Evolutionary conservation across 139 green algal species (phyloP), one percentile per base, ranked within the genome.

Genomic region (Trebouxia sp.): DNA sequence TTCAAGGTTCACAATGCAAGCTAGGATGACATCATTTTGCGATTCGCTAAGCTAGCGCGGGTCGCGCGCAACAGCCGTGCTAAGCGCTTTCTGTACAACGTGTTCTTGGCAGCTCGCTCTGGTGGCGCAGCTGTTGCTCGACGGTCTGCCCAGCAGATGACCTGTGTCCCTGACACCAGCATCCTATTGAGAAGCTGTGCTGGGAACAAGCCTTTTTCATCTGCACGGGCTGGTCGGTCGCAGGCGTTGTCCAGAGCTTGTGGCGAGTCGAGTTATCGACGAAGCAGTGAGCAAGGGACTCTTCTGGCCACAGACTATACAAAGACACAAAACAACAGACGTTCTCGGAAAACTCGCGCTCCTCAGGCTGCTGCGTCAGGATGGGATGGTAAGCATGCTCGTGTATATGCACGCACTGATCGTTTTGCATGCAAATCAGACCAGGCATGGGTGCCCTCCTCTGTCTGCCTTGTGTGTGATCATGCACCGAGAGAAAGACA

Each of bases 1-100:
- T 65, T 65, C 55, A 32, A 65, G 55, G 55, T 65, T 65, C 55
- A 38, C 55, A 38, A n/a, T n/a, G n/a, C n/a, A n/a, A n/a, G 55
- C 24, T 17, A 65, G 24, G 55, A 65, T 65, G 32, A 65, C 55
- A 24, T 30, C 55, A 65, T 26, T 72, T 72, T 0, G 2, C 62
- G 43, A 8, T 17, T 14, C 47, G 4, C 47, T 53, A 26, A 26
- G 47, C n/a, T n/a, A n/a, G n/a, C n/a, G n/a, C n/a, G n/a, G n/a
- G n/a, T n/a, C n/a, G n/a, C n/a, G n/a, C n/a, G n/a, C 9, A 41
- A n/a, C 2, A 12, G 3, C 15, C 5, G n/a, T n/a, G n/a, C n/a
- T n/a, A n/a, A n/a, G n/a, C n/a, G n/a, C n/a, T n/a, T n/a, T n/a
- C n/a, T n/a, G n/a, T n/a, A n/a, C n/a, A n/a, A n/a, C n/a, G n/a